Evolutionary conservation across 345 rosid species (phyloP).

Genomic region (Boechera retrofracta): DNA sequence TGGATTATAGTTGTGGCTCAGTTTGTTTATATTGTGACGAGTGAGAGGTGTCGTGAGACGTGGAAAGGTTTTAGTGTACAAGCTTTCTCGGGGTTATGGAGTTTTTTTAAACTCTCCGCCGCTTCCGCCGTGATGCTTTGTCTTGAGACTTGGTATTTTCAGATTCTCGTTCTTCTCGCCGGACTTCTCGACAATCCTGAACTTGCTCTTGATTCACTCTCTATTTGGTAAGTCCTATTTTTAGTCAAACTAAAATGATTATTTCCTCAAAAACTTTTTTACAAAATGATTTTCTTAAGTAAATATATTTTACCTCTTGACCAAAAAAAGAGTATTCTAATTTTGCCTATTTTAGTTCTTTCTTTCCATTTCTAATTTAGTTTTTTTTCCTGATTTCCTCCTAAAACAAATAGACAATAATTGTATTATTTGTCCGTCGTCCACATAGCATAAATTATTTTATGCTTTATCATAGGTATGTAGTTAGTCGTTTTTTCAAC

Average conservation of each 20-base stretch:
- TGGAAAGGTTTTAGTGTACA: slow-evolving; percentile 56
- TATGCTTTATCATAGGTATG: neutral
- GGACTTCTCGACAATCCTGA: slow-evolving; percentile 64
- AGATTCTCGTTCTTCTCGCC: slow-evolving; percentile 61
- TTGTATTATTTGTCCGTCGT: neutral
- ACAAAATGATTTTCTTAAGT: neutral
- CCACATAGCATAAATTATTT: neutral
- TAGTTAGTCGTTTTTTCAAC: neutral
- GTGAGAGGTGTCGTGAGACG: slow-evolving; percentile 52
- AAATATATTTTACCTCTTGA: neutral
- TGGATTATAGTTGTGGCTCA: slow-evolving; percentile 63
- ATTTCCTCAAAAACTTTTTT: neutral
- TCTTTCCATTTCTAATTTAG: neutral
- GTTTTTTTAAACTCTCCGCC: slow-evolving; percentile 61
- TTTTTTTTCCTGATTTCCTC: neutral
- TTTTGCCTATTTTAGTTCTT: neutral
- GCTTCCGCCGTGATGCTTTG: slow-evolving; percentile 72
- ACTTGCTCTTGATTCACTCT: slow-evolving; percentile 54
- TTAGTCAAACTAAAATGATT: neutral
- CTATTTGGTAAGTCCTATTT: slow-evolving; percentile 38
- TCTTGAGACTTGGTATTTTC: slow-evolving; percentile 68
- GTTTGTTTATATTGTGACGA: slow-evolving; percentile 52
- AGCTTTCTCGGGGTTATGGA: slow-evolving; percentile 55
- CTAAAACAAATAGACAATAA: neutral
- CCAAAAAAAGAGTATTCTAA: neutral